Conservation (phyloP, 2,329 filamentous ascomycete species). For the Penicillium sp. region DNA sequence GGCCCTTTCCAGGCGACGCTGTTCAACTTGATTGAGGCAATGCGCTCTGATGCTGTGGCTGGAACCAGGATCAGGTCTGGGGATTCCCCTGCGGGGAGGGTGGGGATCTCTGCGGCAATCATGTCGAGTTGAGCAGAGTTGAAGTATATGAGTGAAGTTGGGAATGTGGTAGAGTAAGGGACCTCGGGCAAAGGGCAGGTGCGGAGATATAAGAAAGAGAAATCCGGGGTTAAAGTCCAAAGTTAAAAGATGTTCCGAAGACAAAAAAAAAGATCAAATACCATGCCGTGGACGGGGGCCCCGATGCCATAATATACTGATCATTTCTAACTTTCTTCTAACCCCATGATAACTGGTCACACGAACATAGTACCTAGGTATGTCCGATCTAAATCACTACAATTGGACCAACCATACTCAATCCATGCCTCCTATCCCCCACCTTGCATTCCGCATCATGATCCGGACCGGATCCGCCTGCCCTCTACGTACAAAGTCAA, state of each 20-base stretch:
- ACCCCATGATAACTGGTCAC: neutral
- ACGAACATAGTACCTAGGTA: neutral
- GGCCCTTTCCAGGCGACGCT: slow-evolving; percentile 57
- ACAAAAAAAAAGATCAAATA: neutral
- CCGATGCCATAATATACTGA: slow-evolving; percentile 1
- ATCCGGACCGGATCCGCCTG: slow-evolving; percentile 17
- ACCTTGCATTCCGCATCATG: slow-evolving; percentile 6
- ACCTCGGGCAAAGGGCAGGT: neutral
- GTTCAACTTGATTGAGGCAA: slow-evolving; percentile 54
- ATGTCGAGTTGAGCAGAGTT: slow-evolving; percentile 17
- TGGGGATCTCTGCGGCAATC: slow-evolving; percentile 35
- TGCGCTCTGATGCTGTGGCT: slow-evolving; percentile 54
- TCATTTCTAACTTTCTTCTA: neutral
- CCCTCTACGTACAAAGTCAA: neutral
- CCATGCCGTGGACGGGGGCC: neutral
- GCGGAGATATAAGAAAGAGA: neutral
- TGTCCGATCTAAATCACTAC: neutral
- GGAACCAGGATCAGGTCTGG: slow-evolving; percentile 53
- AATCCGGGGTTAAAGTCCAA: slow-evolving; percentile 3
- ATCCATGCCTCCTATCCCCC: neutral
- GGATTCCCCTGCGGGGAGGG: slow-evolving; percentile 50
- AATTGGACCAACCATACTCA: slow-evolving; percentile 1
- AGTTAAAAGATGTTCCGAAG: slow-evolving; percentile 3
- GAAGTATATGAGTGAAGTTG: neutral
- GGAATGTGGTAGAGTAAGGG: neutral